Evolutionary conservation across 208 protist species (phyloP).

Genomic region (Wallacemonas sp.): DNA sequence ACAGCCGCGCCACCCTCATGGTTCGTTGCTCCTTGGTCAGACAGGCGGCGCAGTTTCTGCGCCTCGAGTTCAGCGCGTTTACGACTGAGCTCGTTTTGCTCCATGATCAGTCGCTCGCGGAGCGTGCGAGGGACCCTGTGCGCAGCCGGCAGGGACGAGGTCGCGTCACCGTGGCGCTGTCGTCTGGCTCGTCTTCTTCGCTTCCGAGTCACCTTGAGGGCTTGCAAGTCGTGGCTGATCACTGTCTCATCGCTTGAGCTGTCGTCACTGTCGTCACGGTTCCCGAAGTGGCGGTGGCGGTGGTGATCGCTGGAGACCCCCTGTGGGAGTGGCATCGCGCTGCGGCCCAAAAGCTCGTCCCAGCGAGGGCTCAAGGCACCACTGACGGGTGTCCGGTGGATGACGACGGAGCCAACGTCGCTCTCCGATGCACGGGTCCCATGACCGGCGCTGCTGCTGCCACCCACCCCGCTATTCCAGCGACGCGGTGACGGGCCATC

Average conservation of each 20-base stretch:
- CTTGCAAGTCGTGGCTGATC: no score
- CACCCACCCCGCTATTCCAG: neutral
- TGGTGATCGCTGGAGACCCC: neutral
- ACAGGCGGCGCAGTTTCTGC: neutral
- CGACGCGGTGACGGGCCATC: neutral
- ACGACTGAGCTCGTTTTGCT: neutral
- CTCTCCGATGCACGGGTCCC: neutral
- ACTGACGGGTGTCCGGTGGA: neutral
- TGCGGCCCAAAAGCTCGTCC: neutral
- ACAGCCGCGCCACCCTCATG: neutral
- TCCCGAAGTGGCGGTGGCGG: neutral
- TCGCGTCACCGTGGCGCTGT: neutral
- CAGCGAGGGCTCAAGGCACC: neutral
- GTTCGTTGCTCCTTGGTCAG: no score
- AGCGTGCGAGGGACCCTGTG: neutral
- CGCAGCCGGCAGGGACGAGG: neutral
- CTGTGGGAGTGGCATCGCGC: neutral
- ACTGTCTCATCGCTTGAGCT: neutral
- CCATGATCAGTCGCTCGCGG: neutral
- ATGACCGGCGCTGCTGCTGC: neutral
- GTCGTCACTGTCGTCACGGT: neutral
- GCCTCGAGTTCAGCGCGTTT: neutral
- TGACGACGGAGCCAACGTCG: neutral
- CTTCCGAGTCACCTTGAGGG: neutral
- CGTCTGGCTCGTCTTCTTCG: neutral